Conservation (phyloP, 371 early-diverging fungal species). For the Cokeromyces recurvatus region DNA sequence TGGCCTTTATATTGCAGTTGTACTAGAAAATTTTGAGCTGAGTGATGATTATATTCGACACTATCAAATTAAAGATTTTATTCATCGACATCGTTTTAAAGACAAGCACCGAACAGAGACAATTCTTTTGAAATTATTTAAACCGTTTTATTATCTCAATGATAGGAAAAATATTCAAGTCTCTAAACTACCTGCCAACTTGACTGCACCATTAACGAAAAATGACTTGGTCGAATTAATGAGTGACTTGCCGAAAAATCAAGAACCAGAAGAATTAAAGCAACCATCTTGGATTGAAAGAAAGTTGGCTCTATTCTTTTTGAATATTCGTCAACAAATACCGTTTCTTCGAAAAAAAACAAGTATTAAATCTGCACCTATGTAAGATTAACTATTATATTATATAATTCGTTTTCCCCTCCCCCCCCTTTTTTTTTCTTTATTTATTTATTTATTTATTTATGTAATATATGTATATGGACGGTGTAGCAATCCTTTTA, state of each 20-base stretch:
- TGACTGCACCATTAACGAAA: conserved; percentile 43
- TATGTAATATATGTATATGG: too few species aligned
- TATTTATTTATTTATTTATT: too few species aligned
- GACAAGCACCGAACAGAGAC: conserved; percentile 24
- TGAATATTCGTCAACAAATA: conserved; percentile 1
- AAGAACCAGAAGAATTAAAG: not conserved
- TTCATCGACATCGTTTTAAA: conserved; percentile 40
- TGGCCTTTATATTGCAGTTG: conserved; percentile 63
- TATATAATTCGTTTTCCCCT: too few species aligned
- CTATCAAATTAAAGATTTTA: conserved; percentile 55
- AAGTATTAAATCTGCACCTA: conserved; percentile 9
- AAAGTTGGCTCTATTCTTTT: conserved; percentile 1
- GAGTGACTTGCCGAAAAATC: conserved; percentile 8
- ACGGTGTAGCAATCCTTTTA: conserved; percentile 10
- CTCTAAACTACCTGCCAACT: conserved; percentile 33
- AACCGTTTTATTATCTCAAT: conserved; percentile 21
- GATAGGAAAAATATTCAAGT: conserved; percentile 41
- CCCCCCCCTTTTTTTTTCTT: not conserved
- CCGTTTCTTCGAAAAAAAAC: conserved; percentile 11
- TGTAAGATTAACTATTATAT: conserved; percentile 5
- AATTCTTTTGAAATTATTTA: conserved; percentile 29
- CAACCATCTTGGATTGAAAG: conserved; percentile 11
- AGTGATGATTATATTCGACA: conserved; percentile 56
- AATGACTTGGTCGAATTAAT: conserved; percentile 21
- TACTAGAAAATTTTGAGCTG: conserved; percentile 60